Percentiles rank a stretch among this genome's conserved stretches.
Evolutionary conservation across 2,329 filamentous ascomycete species (phyloP).

Genomic region (Dactylellina sp.): DNA sequence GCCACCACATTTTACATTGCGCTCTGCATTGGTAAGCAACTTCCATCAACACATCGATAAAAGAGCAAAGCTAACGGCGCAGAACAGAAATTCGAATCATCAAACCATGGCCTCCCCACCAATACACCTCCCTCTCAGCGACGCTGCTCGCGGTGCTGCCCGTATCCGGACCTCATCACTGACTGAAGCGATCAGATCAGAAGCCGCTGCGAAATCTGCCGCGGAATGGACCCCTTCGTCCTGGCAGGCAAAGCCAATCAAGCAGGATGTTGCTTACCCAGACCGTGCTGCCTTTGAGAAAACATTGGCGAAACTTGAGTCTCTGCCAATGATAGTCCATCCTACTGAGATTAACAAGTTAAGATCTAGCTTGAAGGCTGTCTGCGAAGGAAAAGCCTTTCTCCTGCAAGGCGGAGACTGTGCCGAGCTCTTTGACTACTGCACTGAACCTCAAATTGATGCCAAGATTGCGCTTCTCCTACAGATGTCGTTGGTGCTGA

Average conservation of each 20-base stretch:
- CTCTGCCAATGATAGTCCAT: slow-evolving; percentile 81
- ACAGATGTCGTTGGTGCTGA: slow-evolving; percentile 95
- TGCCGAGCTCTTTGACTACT: slow-evolving; percentile 97
- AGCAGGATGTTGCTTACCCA: slow-evolving; percentile 78
- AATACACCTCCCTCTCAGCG: slow-evolving; percentile 58
- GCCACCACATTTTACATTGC: no score
- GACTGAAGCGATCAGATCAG: slow-evolving; percentile 21
- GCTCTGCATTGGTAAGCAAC: no score
- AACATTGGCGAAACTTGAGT: slow-evolving; percentile 74
- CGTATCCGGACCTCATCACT: slow-evolving; percentile 56
- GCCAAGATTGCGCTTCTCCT: slow-evolving; percentile 95
- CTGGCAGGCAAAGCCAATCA: slow-evolving; percentile 82
- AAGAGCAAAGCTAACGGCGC: no score
- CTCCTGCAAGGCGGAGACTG: slow-evolving; percentile 96
- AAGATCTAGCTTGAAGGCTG: slow-evolving; percentile 82
- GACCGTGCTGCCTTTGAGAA: slow-evolving; percentile 72
- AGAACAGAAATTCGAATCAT: not conserved
- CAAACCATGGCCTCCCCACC: slow-evolving; percentile 53
- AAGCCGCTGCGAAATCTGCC: slow-evolving; percentile 32
- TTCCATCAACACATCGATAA: no score
- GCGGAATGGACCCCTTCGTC: slow-evolving; percentile 66
- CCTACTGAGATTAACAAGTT: slow-evolving; percentile 83
- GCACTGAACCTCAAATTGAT: slow-evolving; percentile 80
- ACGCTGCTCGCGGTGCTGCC: slow-evolving; percentile 58
- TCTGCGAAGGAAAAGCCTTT: slow-evolving; percentile 90